Evolutionary conservation across 805 yeast species (phyloP), one percentile per base, ranked within the genome.

Genomic region (Yamadazyma nakazawae): DNA sequence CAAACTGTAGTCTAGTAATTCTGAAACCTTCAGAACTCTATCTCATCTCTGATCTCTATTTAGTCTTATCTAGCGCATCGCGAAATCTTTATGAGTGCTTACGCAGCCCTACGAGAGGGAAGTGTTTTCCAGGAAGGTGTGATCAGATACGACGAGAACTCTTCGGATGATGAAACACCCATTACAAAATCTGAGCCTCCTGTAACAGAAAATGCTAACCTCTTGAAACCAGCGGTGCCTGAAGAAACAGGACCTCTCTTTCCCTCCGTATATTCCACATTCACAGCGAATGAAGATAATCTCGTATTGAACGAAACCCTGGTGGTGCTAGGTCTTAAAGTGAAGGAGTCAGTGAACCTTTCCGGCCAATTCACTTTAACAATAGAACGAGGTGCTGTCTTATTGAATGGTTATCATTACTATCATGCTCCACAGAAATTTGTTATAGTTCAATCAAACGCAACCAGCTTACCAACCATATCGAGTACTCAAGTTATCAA

Each of bases 351-450:
- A 42, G 48, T 81, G 2, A 53, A 78, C 34, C 45, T 81, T 1
- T 63, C 66, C 45, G 85, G 86, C 0, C 80, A 74, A 48, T 79
- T 68, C 51, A 54, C 39, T 3, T 42, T 81, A 19, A 56, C 57
- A 3, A 62, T 81, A 0, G 73, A 70, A 49, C 58, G 75, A 43
- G 86, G 86, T 14, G 73, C 76, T 0, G 56, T 78, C 0, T 50
- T 61, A 3, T 49, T 80, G 1, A 80, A 81, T 51, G 67, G 74
- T 12, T 45, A 52, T 3, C 68, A 67, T 52, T 53, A 54, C 26
- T 30, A 57, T 3, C 51, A 47, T 40, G 56, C 53, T 36, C 54
- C 73, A 55, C 54, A 68, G 62, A 16, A 51, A 51, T 26, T 50
- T 46, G 16, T 55, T 45, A 34, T 68, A 9, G 48, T 64, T 60